Evolutionary conservation across 768 basidiomycete species (phyloP), one percentile per base, ranked within the genome.

Genomic region (Gymnopilus junonius): DNA sequence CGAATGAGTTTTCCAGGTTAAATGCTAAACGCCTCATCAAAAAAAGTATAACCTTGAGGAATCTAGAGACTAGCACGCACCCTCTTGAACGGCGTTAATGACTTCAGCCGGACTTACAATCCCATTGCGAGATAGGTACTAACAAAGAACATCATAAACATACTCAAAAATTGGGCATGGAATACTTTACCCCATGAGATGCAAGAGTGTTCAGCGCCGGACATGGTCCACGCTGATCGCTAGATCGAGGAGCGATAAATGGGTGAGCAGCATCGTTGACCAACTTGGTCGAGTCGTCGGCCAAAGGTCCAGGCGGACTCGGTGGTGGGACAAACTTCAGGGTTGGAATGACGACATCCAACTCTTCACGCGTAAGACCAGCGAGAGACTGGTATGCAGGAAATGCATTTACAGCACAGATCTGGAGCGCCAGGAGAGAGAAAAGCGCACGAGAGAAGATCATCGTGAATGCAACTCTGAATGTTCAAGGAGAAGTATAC

Each of bases 191-290:
- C 5, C 53, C 53, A 37, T 55, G 53, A 21, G 53, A 55, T 11
- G 53, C 53, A 20, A 55, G 53, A 35, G 53, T 55, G n/a, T 70
- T 70, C 15, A 70, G 56, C n/a, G 67, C 69, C 27, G 69, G 69
- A 45, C 69, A 70, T 25, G 69, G 69, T 1, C 69, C 69, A 37
- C 69, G 69, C 34, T 68, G 66, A 20, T 68, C 70, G 6, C 40
- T 59, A 17, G 48, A 37, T 15, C 61, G 27, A 12, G 56, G 58
- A 4, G 70, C 59, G 15, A 59, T 68, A 60, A 65, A 70, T 5
- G 70, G 69, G 35, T 71, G 70, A 20, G 46, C 58, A 27, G 60
- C 58, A 50, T 71, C 70, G 37, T 69, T 67, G 56, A 69, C 67
- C 1, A 71, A 60, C 53, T 71, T 71, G 7, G 67, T 29, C 14